phyloP scores from a whole-genome alignment of 1,284 basidiomycete genomes.

The Hortiboletus rubellus region DNA sequence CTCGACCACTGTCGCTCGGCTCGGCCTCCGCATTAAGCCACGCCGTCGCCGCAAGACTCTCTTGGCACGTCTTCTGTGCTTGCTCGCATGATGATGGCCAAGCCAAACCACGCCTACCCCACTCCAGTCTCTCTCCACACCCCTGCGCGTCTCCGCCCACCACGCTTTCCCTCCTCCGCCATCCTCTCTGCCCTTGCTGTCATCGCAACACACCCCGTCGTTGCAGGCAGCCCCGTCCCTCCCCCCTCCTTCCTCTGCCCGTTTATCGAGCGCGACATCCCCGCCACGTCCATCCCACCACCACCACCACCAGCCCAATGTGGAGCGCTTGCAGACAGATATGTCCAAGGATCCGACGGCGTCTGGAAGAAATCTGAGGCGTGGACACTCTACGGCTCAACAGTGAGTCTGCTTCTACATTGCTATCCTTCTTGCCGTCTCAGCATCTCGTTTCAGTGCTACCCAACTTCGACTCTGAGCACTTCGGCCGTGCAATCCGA shows the following conservation, averaged over 20 bases:
- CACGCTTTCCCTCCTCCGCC: constrained; percentile 42
- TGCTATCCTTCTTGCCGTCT: constrained; percentile 4
- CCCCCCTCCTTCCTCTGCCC: constrained; percentile 67
- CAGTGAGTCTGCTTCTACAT: constrained; percentile 41
- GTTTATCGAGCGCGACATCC: constrained; percentile 35
- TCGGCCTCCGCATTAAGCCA: constrained; percentile 31
- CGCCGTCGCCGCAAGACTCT: constrained; percentile 36
- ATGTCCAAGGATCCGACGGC: constrained; percentile 54
- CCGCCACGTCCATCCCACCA: neutral
- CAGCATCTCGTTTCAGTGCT: constrained; percentile 23
- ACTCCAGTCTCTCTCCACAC: neutral
- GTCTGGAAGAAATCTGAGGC: constrained; percentile 57
- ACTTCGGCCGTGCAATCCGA: constrained; percentile 27
- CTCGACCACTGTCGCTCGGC: constrained; percentile 11
- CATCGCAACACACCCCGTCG: constrained; percentile 47
- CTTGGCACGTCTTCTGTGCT: constrained; percentile 39
- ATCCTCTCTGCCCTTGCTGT: constrained; percentile 57
- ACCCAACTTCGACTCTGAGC: constrained; percentile 27
- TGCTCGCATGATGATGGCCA: constrained; percentile 36
- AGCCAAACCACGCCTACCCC: constrained; percentile 33
- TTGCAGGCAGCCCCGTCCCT: constrained; percentile 46
- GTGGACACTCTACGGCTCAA: constrained; percentile 65
- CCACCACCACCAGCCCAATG: neutral
- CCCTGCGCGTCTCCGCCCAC: no score
- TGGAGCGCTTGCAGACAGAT: constrained; percentile 54